These are phyloP conservation scores for Haplosporangium gracile DNA, from an alignment of 192 early-diverging fungal species.

Conservation along the genomic window DNA sequence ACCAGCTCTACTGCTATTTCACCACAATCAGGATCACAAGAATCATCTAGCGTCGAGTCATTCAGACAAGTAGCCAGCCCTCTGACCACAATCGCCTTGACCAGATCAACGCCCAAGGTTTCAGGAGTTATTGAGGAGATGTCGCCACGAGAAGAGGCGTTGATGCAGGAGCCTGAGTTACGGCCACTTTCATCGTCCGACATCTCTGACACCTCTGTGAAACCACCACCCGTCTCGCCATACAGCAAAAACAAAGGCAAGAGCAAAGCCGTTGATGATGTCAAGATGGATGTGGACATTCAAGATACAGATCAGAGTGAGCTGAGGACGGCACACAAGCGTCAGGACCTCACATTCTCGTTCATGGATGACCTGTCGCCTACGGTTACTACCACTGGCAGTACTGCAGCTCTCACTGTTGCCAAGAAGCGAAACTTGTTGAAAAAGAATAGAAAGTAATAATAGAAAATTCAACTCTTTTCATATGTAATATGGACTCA, in stretches of 20 bases:
- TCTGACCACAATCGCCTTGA: neutral
- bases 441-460: conserved; percentile 7
- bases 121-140: neutral
- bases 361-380: neutral
- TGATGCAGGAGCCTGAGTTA: neutral
- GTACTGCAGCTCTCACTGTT: conserved; percentile 1
- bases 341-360: neutral
- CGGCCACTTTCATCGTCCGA: neutral
- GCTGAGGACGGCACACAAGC: neutral
- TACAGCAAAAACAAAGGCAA: conserved; percentile 19
- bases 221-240: neutral
- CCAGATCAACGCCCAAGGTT: neutral
- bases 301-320: conserved; percentile 15
- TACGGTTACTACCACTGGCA: neutral
- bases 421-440: conserved; percentile 27
- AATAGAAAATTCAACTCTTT: neutral
- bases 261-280: neutral
- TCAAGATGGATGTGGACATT: neutral
- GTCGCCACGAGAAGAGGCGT: neutral
- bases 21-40: neutral
- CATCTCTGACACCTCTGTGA: neutral
- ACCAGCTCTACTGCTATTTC: neutral
- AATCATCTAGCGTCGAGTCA: neutral
- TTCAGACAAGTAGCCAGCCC: neutral
- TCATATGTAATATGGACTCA: no score